phyloP scores from a whole-genome alignment of 2,329 filamentous ascomycete genomes.

The Ophiostoma sp. region DNA sequence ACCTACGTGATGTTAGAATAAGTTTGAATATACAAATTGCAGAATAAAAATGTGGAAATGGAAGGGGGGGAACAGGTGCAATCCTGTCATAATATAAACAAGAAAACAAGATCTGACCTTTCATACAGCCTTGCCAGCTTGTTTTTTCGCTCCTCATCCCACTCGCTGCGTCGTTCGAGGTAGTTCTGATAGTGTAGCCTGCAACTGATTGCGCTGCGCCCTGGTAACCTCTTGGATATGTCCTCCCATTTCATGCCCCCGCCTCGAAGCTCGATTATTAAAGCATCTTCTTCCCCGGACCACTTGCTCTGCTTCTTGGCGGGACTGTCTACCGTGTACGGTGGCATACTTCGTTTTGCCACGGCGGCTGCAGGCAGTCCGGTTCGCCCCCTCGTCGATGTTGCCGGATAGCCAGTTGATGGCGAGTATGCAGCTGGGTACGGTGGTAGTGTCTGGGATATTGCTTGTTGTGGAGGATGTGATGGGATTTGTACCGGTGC shows the following conservation, averaged over 20 bases:
- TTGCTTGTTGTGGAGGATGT: neutral
- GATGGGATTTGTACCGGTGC: neutral
- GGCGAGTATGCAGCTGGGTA: neutral
- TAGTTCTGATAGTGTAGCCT: constrained; percentile 97
- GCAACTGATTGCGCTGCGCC: constrained; percentile 89
- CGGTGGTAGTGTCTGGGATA: neutral
- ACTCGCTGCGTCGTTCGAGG: constrained; percentile 83
- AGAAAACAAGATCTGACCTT: constrained; percentile 51
- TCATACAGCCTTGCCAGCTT: constrained; percentile 92
- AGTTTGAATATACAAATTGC: no score
- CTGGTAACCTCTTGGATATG: constrained; percentile 84
- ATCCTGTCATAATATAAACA: neutral
- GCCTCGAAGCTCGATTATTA: constrained; percentile 86
- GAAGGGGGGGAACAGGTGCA: constrained; percentile 14
- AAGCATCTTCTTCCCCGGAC: constrained; percentile 86
- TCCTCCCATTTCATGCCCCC: constrained; percentile 98
- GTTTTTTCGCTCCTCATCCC: constrained; percentile 97
- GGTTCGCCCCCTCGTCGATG: neutral
- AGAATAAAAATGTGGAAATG: neutral
- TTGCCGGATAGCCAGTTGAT: neutral
- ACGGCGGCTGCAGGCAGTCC: neutral
- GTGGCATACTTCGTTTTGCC: constrained; percentile 41
- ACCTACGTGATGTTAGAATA: constrained; percentile 50
- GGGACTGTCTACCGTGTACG: constrained; percentile 59
- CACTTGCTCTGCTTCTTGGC: constrained; percentile 96